phyloP scores from a whole-genome alignment of 1,284 basidiomycete genomes.

The Puccinia polysora region DNA sequence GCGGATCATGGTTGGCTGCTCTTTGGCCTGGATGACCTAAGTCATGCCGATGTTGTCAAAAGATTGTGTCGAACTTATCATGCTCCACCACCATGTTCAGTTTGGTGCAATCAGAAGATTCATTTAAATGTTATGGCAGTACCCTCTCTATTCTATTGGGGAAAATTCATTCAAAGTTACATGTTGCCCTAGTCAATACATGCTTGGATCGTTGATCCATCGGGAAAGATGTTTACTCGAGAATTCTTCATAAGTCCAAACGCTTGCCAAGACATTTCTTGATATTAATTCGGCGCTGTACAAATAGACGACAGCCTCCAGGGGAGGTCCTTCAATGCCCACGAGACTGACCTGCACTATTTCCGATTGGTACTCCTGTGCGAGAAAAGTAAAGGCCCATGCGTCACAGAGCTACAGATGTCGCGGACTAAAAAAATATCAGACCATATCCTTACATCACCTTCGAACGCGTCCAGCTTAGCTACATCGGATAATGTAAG shows the following conservation, averaged over 20 bases:
- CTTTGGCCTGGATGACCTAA: no score
- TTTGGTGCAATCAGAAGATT: background rate
- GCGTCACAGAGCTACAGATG: no score
- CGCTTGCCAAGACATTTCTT: conserved; percentile 2
- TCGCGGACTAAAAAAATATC: no score
- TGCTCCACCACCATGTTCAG: no score
- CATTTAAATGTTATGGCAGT: background rate
- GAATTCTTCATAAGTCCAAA: conserved; percentile 29
- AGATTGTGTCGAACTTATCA: no score
- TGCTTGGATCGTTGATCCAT: conserved; percentile 11
- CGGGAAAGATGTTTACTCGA: conserved; percentile 2
- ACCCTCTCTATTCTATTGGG: background rate
- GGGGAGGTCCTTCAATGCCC: background rate
- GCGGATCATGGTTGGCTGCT: no score
- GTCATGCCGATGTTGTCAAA: no score
- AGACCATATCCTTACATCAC: no score
- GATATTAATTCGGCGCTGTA: conserved; percentile 5
- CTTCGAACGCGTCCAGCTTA: background rate
- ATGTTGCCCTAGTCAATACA: background rate
- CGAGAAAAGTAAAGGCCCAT: no score
- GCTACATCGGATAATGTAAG: background rate
- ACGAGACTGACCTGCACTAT: background rate
- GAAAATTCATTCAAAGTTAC: no score
- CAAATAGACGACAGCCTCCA: conserved; percentile 21
- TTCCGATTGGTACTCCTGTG: conserved; percentile 7